Evolutionary conservation across 768 basidiomycete species (phyloP).

Genomic region (Gyrodon lividus): DNA sequence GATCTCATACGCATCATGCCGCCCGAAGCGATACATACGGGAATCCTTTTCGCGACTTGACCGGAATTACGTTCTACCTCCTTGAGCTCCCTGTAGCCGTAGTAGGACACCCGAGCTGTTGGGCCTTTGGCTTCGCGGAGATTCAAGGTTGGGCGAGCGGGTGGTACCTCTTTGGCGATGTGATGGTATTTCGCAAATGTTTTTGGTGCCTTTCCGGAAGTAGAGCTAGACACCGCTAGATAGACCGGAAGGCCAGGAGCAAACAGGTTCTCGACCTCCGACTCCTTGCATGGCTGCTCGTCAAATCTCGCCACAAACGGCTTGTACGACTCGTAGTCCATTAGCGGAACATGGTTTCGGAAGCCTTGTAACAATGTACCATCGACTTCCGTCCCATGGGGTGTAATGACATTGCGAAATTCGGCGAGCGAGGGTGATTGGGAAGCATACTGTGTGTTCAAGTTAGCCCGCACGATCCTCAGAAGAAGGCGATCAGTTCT

Average conservation of each 20-base stretch:
- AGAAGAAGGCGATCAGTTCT: constrained; percentile 5
- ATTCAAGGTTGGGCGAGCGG: background rate
- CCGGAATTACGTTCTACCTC: background rate
- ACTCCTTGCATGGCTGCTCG: constrained; percentile 7
- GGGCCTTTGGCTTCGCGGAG: constrained; percentile 1
- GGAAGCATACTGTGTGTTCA: constrained; percentile 3
- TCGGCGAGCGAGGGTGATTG: constrained; percentile 1
- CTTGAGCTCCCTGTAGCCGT: background rate
- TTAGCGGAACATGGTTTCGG: constrained; percentile 10
- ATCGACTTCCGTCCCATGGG: background rate
- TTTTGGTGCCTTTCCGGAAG: constrained; percentile 13
- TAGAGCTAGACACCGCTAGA: constrained; percentile 13
- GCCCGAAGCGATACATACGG: background rate
- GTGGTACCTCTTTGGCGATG: background rate
- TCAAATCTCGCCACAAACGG: constrained; percentile 12
- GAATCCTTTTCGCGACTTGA: background rate
- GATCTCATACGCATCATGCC: constrained; percentile 3
- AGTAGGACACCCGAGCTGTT: background rate
- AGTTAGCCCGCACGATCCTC: constrained; percentile 4
- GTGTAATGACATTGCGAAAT: constrained; percentile 3
- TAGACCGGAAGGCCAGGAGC: constrained; percentile 14
- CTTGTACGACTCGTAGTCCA: constrained; percentile 10
- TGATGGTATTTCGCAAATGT: constrained; percentile 4
- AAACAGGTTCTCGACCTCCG: constrained; percentile 10
- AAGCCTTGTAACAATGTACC: constrained; percentile 6